Evolutionary conservation across 2,329 filamentous ascomycete genomes (phyloP).

Genomic region (Colletotrichum godetiae): DNA sequence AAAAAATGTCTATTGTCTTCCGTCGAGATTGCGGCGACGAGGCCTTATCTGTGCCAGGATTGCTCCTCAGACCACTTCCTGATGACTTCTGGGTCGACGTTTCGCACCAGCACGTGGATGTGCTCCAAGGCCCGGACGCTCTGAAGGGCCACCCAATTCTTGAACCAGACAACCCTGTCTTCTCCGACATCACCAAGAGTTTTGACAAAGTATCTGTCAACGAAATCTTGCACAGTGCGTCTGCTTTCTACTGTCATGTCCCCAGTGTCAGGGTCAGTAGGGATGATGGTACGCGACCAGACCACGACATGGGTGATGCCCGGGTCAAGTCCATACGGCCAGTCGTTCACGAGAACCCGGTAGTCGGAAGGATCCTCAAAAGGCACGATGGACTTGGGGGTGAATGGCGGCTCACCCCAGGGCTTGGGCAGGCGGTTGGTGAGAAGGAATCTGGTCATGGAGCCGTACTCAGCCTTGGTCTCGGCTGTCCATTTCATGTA

Average conservation of each 20-base stretch:
- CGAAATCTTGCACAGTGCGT: constrained; percentile 73
- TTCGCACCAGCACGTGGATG: constrained; percentile 79
- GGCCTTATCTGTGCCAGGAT: constrained; percentile 47
- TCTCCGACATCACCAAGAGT: constrained; percentile 61
- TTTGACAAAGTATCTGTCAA: constrained; percentile 75
- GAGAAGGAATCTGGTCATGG: constrained; percentile 82
- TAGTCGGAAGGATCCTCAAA: constrained; percentile 68
- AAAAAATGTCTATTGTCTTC: constrained; percentile 13
- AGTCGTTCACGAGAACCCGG: constrained; percentile 87
- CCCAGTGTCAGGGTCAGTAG: constrained; percentile 76
- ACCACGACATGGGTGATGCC: constrained; percentile 85
- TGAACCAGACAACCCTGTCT: constrained; percentile 82
- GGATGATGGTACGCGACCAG: constrained; percentile 87
- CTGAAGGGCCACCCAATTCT: constrained; percentile 91
- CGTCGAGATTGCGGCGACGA: constrained; percentile 7
- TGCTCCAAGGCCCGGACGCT: constrained; percentile 90
- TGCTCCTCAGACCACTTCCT: constrained; percentile 64
- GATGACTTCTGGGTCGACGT: constrained; percentile 63
- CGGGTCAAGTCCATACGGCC: constrained; percentile 83
- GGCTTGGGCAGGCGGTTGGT: constrained; percentile 72
- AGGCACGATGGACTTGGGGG: constrained; percentile 59
- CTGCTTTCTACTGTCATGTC: constrained; percentile 78
- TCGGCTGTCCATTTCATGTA: constrained; percentile 83
- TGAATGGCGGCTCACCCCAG: constrained; percentile 75
- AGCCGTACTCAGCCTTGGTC: constrained; percentile 79